Base-by-base conservation (phyloP, 176 grass and related monocot species). In the Leersia perrieri region DNA sequence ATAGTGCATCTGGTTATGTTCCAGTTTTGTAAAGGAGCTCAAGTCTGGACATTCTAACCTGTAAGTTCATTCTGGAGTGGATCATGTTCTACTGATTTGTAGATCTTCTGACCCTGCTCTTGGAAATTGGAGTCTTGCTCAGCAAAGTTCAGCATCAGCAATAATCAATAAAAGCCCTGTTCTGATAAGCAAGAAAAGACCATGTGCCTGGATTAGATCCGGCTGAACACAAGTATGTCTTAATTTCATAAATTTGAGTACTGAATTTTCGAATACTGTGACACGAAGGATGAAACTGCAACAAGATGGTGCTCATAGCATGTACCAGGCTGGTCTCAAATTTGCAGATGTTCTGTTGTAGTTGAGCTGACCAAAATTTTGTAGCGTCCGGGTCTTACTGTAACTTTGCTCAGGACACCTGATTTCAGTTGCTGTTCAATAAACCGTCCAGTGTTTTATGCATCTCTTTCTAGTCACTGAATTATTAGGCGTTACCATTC, bases 281-380 rank as follows among this genome's bases (percentile, higher is more conserved):
- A 80, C 12, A 42, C 7, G 11, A 55, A 38, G 75, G 51, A 53
- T 64, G 55, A 29, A 34, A 42, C 18, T 47, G 45, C 0, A 13
- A 40, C 38, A 68, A 70, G 49, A 34, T 4, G 0, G 53, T 2
- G 20, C 57, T 41, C 39, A 66, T 12, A 51, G 7, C 29, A 49
- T 82, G 63, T 61, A 11, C 29, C 36, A 15, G 79, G 66, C 63
- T 49, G 49, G 13, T 60, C 3, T 60, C 27, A 11, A 65, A 75
- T 84, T 47, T 29, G 28, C 42, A 73, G 61, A 88, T 44, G 40
- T 2, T 84, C 12, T 62, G 15, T 13, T 80, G 69, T 80, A 74
- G 68, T 33, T 62, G 47, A 76, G 70, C 53, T 42, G 41, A 32
- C n/a, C 28, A 76, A 68, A 85, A 70, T 80, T 89, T 80, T 80